phyloP scores from a whole-genome alignment of 1,284 basidiomycete genomes.

The Anthracocystis panici-leucophaei region DNA sequence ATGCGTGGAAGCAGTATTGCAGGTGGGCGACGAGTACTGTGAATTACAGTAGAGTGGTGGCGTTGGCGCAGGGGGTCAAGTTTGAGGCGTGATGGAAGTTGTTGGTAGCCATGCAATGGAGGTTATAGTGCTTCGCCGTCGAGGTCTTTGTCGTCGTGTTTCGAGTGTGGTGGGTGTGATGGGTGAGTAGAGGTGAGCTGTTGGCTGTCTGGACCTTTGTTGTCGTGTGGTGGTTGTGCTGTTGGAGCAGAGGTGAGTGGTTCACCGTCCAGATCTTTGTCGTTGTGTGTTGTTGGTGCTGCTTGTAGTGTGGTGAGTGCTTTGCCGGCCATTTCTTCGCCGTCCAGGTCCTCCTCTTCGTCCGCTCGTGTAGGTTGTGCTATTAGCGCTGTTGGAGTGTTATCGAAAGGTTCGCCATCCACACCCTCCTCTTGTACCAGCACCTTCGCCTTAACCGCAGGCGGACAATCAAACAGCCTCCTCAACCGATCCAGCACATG shows the following conservation, averaged over 20 bases:
- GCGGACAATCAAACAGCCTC: slow-evolving; percentile 41
- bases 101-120: neutral
- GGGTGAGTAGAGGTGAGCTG: neutral
- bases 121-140: slow-evolving; percentile 37
- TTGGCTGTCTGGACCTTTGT: too few relatives aligned
- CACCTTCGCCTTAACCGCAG: slow-evolving; percentile 1
- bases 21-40: slow-evolving; percentile 82
- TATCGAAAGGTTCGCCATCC: slow-evolving; percentile 24
- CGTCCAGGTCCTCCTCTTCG: slow-evolving; percentile 30
- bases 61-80: slow-evolving; percentile 89
- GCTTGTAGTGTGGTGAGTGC: neutral
- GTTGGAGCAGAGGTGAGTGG: neutral
- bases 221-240: too few relatives aligned
- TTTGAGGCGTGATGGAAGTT: slow-evolving; percentile 72
- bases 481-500: slow-evolving; percentile 77
- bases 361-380: neutral
- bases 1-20: slow-evolving; percentile 87
- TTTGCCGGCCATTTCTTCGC: neutral
- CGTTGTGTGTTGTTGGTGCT: neutral
- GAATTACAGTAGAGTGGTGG: slow-evolving; percentile 89
- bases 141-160: slow-evolving; percentile 27
- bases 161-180: neutral
- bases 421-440: slow-evolving; percentile 14
- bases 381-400: neutral
- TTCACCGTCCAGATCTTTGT: slow-evolving; percentile 41